A percentile compares a stretch with the other conserved stretches of the same genome.
These are phyloP conservation scores for Yamadazyma scolyti DNA, from an alignment of 805 yeast species.

Conservation along the genomic window DNA sequence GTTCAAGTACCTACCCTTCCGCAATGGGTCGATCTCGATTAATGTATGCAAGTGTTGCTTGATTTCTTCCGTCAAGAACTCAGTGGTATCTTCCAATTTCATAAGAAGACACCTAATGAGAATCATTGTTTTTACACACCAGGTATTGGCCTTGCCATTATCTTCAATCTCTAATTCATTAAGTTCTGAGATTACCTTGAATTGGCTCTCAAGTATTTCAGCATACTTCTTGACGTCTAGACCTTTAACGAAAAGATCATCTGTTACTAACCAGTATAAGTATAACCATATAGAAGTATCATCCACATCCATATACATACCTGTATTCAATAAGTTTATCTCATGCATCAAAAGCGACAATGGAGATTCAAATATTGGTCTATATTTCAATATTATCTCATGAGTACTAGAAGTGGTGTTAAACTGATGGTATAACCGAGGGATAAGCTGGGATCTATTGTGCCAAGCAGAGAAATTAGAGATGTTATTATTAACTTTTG, in stretches of 20 bases:
- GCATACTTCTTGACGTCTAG: constrained; percentile 25
- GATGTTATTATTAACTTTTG: constrained; percentile 74
- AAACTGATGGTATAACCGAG: constrained; percentile 36
- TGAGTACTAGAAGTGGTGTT: constrained; percentile 1
- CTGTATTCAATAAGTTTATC: constrained; percentile 67
- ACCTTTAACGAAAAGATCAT: constrained; percentile 32
- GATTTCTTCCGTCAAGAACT: constrained; percentile 25
- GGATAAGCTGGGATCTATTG: constrained; percentile 70
- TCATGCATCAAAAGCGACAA: constrained; percentile 49
- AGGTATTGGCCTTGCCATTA: constrained; percentile 54
- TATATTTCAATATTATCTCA: constrained; percentile 6
- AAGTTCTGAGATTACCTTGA: constrained; percentile 51
- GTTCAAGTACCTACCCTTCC: constrained; percentile 57
- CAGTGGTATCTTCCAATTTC: constrained; percentile 4
- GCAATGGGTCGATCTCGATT: constrained; percentile 57
- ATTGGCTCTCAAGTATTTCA: constrained; percentile 42
- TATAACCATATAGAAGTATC: constrained; percentile 94
- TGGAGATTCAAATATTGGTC: constrained; percentile 25
- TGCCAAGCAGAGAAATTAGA: constrained; percentile 98
- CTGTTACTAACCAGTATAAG: constrained; percentile 69
- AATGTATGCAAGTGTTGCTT: constrained; percentile 38
- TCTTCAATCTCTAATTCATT: constrained; percentile 73
- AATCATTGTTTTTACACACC: constrained; percentile 71
- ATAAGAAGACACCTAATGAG: constrained; percentile 35
- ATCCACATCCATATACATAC: constrained; percentile 88